Conservation (phyloP, 2,329 filamentous ascomycete genomes). For the Cladosporium sp. region DNA sequence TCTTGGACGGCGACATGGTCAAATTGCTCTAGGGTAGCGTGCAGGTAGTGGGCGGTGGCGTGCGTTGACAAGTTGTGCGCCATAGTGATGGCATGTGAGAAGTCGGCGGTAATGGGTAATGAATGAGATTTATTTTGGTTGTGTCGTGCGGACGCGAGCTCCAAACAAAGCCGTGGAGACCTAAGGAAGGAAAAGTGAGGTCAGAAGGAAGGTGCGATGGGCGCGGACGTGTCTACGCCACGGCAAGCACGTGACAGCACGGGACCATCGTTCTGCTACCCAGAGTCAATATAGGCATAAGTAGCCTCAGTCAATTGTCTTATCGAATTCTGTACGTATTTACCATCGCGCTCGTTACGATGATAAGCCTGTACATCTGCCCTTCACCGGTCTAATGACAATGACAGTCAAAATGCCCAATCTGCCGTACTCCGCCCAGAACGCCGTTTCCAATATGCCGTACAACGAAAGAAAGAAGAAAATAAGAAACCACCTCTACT, state of each 20-base stretch:
- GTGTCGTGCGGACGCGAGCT: not conserved
- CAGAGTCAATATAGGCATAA: not conserved
- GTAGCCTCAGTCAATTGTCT: not conserved
- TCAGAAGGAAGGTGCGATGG: slow-evolving; percentile 4
- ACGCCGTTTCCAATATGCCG: slow-evolving; percentile 5
- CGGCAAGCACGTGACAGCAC: not conserved
- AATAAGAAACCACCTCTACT: slow-evolving; percentile 2
- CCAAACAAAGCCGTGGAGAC: not conserved
- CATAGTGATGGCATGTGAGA: not conserved
- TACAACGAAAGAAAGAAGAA: not conserved
- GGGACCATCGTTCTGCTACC: not conserved
- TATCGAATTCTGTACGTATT: not conserved
- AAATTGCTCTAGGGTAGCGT: slow-evolving; percentile 33
- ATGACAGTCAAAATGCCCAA: not conserved
- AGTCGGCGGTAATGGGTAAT: not conserved
- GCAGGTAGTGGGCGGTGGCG: slow-evolving; percentile 25
- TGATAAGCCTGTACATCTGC: slow-evolving; percentile 4
- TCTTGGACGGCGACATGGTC: slow-evolving; percentile 19
- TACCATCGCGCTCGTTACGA: not conserved
- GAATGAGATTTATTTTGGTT: not conserved
- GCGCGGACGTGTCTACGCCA: not conserved
- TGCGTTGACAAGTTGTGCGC: not conserved
- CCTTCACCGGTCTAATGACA: not conserved
- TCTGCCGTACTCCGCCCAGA: not conserved
- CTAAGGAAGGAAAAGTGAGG: not conserved